Evolutionary conservation across 2,329 filamentous ascomycete genomes (phyloP), one percentile per base, ranked within the genome.

Genomic region (Tolypocladium tundrense): DNA sequence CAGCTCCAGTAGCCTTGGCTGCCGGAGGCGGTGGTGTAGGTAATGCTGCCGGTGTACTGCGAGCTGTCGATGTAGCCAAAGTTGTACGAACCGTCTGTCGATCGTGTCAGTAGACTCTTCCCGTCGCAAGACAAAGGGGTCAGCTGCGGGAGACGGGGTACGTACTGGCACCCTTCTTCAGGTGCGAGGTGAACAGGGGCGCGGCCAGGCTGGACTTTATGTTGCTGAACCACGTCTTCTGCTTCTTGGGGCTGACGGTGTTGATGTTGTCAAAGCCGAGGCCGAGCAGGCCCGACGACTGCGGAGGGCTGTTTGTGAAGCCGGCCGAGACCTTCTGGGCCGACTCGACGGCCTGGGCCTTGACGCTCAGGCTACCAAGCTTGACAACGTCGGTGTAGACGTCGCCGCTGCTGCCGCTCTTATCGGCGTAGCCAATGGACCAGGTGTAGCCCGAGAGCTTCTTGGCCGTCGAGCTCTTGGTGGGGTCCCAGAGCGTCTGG

Each of bases 61-160:
- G 73, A 73, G 1, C 66, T 67, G 68, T 92, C 86, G 65, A 92
- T 85, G 64, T 72, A 78, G 60, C 89, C 89, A 65, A 92, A 92
- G 42, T 43, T 43, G n/a, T 24, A 43, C 9, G 42, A 43, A 5
- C 41, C 42, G 13, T 43, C 42, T 43, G n/a, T 10, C 41, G 19
- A n/a, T 24, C 42, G n/a, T n/a, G 42, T 43, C 9, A 43, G 42
- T 10, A 24, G 3, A 14, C 42, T 16, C n/a, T 4, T 13, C 42
- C n/a, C 9, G 1, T 24, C 6, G 39, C 13, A 4, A 14, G 10
- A 21, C 42, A 24, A 13, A 10, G 13, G 11, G 9, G 42, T 21
- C n/a, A 5, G 42, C 41, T 19, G 19, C 4, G n/a, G 10, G n/a
- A 21, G n/a, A 5, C n/a, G 24, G n/a, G 13, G 2, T 11, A 43